Base-by-base conservation (phyloP, 352 stramenopile genomes). In the Blastocystis sp. region DNA sequence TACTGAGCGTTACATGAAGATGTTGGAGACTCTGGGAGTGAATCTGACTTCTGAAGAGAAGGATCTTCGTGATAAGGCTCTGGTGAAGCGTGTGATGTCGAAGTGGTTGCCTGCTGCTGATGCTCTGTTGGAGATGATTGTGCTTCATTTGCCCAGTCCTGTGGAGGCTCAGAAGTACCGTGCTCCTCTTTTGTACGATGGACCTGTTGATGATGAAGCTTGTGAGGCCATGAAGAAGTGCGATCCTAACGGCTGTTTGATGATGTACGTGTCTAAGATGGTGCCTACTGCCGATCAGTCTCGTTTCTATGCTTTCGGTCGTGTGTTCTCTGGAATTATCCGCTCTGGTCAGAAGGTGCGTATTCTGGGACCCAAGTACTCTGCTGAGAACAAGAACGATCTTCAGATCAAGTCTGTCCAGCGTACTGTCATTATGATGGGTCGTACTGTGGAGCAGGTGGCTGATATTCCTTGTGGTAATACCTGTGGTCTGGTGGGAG, bases 261-360 rank as follows among this genome's bases (percentile, higher is more conserved):
- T 97, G 90, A 98, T 98, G 96, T 99, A 99, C 93, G 94, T 99
- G 88, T 98, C 95, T 24, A 99, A 99, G 94, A 99, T 99, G 96
- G 95, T 99, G 88, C 96, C 97, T 88, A 98, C 96, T 69, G 93
- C 90, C 43, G 97, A 98, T 91, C 97, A 98, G 91, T 95, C 95
- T 83, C 94, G 96, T 90, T 99, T 99, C 94, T 98, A 98, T 90
- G 97, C 95, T 67, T 99, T 99, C 90, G 97, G 97, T 88, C 96
- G 97, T 93, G 97, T 99, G 86, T 99, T 99, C 88, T 96, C 96
- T 67, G 97, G 97, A 90, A 98, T 95, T 90, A 97, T 99, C 89
- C 93, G 94, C 75, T 98, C 96, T 6, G 96, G 96, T 80, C 96
- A 99, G 91, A 98, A 98, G 92, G 96, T 98, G 32, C 94, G 96